Percentiles rank a stretch among this genome's conserved stretches.
Conservation (phyloP, 805 yeast genomes). For the Metschnikowia rubicola region DNA sequence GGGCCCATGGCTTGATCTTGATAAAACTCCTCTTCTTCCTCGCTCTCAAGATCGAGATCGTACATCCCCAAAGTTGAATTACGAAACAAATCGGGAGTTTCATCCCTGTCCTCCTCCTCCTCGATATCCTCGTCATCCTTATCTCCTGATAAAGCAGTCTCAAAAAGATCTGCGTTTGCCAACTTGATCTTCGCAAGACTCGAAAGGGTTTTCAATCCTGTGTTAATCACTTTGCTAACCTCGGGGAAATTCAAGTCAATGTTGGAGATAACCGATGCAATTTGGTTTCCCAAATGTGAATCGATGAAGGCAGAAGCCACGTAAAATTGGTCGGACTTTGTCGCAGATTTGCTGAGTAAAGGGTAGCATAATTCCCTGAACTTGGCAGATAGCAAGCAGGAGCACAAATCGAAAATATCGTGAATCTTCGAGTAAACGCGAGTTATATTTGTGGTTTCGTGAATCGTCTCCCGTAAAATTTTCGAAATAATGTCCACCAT, state of each 20-base stretch:
- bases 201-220: conserved; percentile 57
- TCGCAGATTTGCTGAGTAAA: conserved; percentile 44
- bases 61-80: conserved; percentile 95
- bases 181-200: conserved; percentile 54
- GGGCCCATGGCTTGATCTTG: conserved; percentile 40
- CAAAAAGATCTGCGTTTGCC: conserved; percentile 56
- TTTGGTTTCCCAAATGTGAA: conserved; percentile 53
- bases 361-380: conserved; percentile 42
- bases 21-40: conserved; percentile 50
- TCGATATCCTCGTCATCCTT: conserved; percentile 38
- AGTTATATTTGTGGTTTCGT: conserved; percentile 34
- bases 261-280: conserved; percentile 58
- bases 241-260: conserved; percentile 74
- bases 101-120: conserved; percentile 64
- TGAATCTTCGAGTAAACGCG: conserved; percentile 52
- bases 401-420: conserved; percentile 49
- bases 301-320: conserved; percentile 68
- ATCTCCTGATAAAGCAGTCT: conserved; percentile 50
- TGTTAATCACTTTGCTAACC: conserved; percentile 55
- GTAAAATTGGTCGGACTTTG: conserved; percentile 58
- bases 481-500: conserved; percentile 66
- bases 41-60: conserved; percentile 71
- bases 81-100: conserved; percentile 76
- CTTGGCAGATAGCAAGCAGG: conserved; percentile 42
- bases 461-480: conserved; percentile 51